phyloP scores from a whole-genome alignment of 2,329 filamentous ascomycete genomes.

The Hansfordia pulvinata region DNA sequence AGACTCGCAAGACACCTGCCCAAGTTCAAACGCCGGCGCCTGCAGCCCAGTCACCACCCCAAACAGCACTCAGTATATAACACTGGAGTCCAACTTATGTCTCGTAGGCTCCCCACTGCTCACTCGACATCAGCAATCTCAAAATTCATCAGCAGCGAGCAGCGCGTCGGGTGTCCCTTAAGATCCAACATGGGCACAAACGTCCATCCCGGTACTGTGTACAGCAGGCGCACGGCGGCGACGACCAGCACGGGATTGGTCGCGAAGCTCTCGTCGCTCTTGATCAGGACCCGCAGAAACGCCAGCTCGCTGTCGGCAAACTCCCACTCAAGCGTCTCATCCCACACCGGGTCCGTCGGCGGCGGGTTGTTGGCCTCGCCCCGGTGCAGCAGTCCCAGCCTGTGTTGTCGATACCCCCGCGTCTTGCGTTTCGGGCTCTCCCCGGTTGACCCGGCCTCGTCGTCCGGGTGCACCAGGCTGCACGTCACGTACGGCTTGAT shows the following conservation, averaged over 20 bases:
- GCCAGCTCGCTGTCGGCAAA: constrained; percentile 53
- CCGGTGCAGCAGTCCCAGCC: constrained; percentile 39
- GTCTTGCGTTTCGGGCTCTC: constrained; percentile 49
- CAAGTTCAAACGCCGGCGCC: too few relatives aligned
- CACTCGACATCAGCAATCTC: constrained; percentile 36
- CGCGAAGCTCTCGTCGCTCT: constrained; percentile 50
- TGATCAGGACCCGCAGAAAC: constrained; percentile 51
- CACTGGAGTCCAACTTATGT: too few relatives aligned
- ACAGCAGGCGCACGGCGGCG: constrained; percentile 43
- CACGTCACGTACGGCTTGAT: constrained; percentile 54
- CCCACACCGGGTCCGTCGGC: constrained; percentile 48
- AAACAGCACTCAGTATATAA: too few relatives aligned
- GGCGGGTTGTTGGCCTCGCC: constrained; percentile 47
- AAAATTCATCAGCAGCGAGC: constrained; percentile 47
- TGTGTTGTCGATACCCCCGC: constrained; percentile 43
- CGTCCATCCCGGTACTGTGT: constrained; percentile 42
- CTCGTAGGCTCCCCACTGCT: too few relatives aligned
- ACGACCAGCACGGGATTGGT: constrained; percentile 49
- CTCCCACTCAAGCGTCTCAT: constrained; percentile 53
- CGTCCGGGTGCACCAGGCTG: constrained; percentile 44
- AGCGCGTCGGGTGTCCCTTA: constrained; percentile 49
- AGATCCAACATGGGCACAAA: constrained; percentile 54
- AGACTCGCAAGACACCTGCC: too few relatives aligned
- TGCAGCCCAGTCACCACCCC: too few relatives aligned
- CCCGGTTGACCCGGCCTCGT: constrained; percentile 27